Base-by-base conservation (phyloP, 2,329 filamentous ascomycete species). In the Exophiala xenobiotica region DNA sequence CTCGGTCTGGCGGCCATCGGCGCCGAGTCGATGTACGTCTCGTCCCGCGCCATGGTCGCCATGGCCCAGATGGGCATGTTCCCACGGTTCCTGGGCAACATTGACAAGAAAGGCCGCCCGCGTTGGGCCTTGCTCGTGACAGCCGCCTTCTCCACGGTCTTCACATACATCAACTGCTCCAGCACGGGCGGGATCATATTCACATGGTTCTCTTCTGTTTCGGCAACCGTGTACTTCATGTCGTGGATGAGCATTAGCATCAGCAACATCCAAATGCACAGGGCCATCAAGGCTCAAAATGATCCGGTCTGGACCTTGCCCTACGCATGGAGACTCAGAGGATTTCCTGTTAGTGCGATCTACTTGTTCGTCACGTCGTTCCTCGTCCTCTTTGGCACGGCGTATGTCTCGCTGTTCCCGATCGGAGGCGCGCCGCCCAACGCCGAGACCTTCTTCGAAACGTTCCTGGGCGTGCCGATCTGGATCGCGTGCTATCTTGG, bases 191-290 rank as follows among this genome's bases (percentile, higher is more conserved):
- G 33, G 12, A 79, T 86, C 61, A 73, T 73, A 16, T 87, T 95
- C 57, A 78, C 81, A 63, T 95, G 90, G 90, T 81, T 95, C 68
- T 76, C 88, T 29, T 79, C 86, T 1, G 77, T 90, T 14, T 88
- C 85, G 0, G 86, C 85, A 46, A 79, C 90, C 11, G 81, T 82
- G 2, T 85, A 81, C 56, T 81, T 91, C 67, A 87, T 90, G 69
- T 85, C 86, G 19, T 90, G 86, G 86, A 26, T 49, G 18, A 12
- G 6, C 18, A 43, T 49, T 19, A 9, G 23, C 4, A 37, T 43
- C 37, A 42, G 37, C 24, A 90, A 96, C 70, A 93, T 96, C 65
- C 88, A 90, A 50, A 96, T 96, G 79, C 88, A 90, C 57, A 9
- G 20, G 12, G 46, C 46, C 6, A 33, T 49, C 20, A 49, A 49